Conservation (phyloP, 1,284 basidiomycete species). For the Ustilago nuda region DNA sequence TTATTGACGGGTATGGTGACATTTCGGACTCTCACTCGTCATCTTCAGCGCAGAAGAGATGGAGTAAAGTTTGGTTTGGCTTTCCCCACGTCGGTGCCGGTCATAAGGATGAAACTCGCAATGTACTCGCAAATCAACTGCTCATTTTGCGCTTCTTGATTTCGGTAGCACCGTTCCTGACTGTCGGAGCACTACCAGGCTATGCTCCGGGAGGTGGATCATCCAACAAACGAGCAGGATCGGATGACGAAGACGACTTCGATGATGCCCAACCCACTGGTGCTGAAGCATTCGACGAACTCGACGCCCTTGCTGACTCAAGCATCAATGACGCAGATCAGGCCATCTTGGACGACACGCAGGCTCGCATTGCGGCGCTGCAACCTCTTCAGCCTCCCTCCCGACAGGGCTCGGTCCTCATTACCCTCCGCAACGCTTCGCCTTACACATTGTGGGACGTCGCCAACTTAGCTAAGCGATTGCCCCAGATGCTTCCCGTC, state of each 20-base stretch:
- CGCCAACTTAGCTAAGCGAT: conserved; percentile 50
- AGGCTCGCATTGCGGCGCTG: conserved; percentile 71
- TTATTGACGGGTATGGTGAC: conserved; percentile 12
- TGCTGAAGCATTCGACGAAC: conserved; percentile 14
- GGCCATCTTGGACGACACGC: conserved; percentile 41
- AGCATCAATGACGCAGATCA: conserved; percentile 48
- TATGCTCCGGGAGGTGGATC: conserved; percentile 66
- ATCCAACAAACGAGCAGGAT: conserved; percentile 9
- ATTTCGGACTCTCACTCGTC: neutral
- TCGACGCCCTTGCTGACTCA: neutral
- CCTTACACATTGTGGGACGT: conserved; percentile 89
- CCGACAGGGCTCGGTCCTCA: conserved; percentile 76
- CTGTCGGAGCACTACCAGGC: conserved; percentile 53
- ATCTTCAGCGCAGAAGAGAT: conserved; percentile 70
- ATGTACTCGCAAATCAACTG: conserved; percentile 89
- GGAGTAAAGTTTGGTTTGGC: conserved; percentile 89
- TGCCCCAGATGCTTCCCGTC: conserved; percentile 74
- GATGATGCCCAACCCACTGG: conserved; percentile 21
- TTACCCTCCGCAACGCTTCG: conserved; percentile 85
- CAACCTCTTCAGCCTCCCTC: conserved; percentile 62
- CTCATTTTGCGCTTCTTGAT: conserved; percentile 87
- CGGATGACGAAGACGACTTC: conserved; percentile 38
- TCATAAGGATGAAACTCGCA: conserved; percentile 92
- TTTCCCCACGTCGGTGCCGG: conserved; percentile 97
- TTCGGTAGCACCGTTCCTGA: conserved; percentile 78